Conservation (phyloP, 2,329 filamentous ascomycete species). For the Emergomyces pasteurianus region DNA sequence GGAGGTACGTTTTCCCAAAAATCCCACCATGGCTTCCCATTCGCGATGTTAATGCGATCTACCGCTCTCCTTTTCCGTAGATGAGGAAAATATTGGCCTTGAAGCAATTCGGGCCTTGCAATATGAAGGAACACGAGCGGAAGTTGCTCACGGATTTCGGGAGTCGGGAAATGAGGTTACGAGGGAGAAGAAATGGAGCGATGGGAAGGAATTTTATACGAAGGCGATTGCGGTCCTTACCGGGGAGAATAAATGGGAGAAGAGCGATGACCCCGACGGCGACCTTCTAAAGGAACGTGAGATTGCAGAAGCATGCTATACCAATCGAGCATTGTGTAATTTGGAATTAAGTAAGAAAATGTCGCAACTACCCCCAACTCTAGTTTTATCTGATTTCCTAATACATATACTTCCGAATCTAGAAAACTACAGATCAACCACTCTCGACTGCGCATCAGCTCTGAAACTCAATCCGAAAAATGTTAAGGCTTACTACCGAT, state of each 20-base stretch:
- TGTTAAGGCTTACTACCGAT: constrained; percentile 85
- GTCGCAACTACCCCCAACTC: not conserved
- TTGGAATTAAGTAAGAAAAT: constrained; percentile 56
- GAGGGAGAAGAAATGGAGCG: constrained; percentile 56
- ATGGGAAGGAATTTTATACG: constrained; percentile 84
- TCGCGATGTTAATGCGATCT: not conserved
- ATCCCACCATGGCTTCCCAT: not conserved
- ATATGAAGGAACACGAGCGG: constrained; percentile 80
- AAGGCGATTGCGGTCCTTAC: constrained; percentile 69
- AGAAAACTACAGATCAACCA: constrained; percentile 81
- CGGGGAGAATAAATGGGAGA: constrained; percentile 46
- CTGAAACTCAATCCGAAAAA: constrained; percentile 69
- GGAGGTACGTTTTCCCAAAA: constrained; percentile 29
- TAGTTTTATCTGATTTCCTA: not conserved
- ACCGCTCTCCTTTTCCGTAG: constrained; percentile 14
- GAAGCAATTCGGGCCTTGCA: constrained; percentile 82
- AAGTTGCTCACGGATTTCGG: constrained; percentile 75
- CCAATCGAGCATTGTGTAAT: constrained; percentile 84
- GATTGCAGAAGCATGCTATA: constrained; percentile 63
- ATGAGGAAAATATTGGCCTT: constrained; percentile 65
- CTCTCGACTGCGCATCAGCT: constrained; percentile 68
- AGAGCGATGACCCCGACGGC: constrained; percentile 41
- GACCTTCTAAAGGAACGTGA: constrained; percentile 51
- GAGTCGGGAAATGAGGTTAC: constrained; percentile 89
- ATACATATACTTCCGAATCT: not conserved